Evolutionary conservation across 352 stramenopile genomes (phyloP), one percentile per base, ranked within the genome.

Genomic region (Pythium pectinolyticum): DNA sequence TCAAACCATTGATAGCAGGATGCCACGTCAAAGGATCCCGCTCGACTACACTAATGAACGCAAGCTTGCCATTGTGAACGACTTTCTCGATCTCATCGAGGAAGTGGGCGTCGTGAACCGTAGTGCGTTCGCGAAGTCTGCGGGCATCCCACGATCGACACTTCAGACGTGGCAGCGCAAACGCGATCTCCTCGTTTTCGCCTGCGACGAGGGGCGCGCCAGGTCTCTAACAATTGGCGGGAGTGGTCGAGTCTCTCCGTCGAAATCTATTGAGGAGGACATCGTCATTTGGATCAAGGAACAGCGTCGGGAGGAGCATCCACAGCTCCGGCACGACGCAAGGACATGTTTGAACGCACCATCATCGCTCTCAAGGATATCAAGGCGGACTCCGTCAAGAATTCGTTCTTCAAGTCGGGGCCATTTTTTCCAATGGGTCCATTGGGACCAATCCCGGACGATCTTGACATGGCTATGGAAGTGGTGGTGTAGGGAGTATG

Each of bases 281-380:
- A 22, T 54, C 25, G 24, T 54, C 47, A 9, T 40, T 6, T 54
- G 30, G 27, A 39, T 54, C 47, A 54, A 54, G 47, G 47, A 54
- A 20, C 4, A 40, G 14, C 24, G 47, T 11, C 47, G 47, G 4
- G 47, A 54, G 11, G 47, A 54, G 30, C 59, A 1, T 15, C 20
- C 1, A 60, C 40, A 22, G 59, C 59, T 2, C 6, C 22, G 2
- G 50, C 59, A 19, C 49, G 48, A 1, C 59, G 59, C 14, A 8
- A 28, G 5, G 59, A 66, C 24, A 66, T 66, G 59, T 60, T 40
- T 24, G 28, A 66, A 20, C 49, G 59, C 9, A 30, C 43, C 10
- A 32, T 59, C 30, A 12, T 45, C 37, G 27, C 27, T 15, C 7
- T 65, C 11, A 31, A 57, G n/a, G 45, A 9, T 12, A 57, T 65